phyloP scores from a whole-genome alignment of 768 basidiomycete genomes.

The Hericium coralloides region DNA sequence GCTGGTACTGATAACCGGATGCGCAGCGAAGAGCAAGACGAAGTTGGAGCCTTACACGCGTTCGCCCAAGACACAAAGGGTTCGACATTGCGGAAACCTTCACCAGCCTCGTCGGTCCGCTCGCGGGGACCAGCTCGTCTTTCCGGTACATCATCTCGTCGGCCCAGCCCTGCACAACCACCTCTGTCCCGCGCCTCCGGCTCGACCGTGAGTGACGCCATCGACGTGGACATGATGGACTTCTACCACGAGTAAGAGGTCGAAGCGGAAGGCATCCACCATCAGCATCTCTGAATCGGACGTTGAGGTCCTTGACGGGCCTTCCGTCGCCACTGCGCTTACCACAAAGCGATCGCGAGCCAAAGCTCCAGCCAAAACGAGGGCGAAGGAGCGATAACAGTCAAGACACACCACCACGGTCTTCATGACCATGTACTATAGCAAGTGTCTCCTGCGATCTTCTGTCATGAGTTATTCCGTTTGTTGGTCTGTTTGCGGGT shows the following conservation, averaged over 20 bases:
- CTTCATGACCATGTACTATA: neutral
- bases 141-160: constrained; percentile 19
- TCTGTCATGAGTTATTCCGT: neutral
- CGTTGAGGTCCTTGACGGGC: constrained; percentile 22
- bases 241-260: constrained; percentile 10
- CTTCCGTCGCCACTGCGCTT: constrained; percentile 1
- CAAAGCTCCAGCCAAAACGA: constrained; percentile 16
- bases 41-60: constrained; percentile 19
- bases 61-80: constrained; percentile 15
- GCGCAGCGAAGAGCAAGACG: constrained; percentile 22
- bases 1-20: constrained; percentile 5
- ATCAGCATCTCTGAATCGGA: constrained; percentile 19
- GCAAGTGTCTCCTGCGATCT: neutral
- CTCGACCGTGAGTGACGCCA: constrained; percentile 21
- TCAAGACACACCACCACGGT: neutral
- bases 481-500: neutral
- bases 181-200: constrained; percentile 23
- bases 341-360: constrained; percentile 16
- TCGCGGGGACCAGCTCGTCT: constrained; percentile 26
- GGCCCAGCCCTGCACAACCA: constrained; percentile 41
- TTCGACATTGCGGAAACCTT: constrained; percentile 31
- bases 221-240: constrained; percentile 32
- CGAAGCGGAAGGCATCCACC: constrained; percentile 44
- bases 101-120: constrained; percentile 42
- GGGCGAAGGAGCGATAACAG: constrained; percentile 15